These are phyloP conservation scores for Edaphochlamys debaryana DNA, from an alignment of 139 green algal species.

Conservation along the genomic window DNA sequence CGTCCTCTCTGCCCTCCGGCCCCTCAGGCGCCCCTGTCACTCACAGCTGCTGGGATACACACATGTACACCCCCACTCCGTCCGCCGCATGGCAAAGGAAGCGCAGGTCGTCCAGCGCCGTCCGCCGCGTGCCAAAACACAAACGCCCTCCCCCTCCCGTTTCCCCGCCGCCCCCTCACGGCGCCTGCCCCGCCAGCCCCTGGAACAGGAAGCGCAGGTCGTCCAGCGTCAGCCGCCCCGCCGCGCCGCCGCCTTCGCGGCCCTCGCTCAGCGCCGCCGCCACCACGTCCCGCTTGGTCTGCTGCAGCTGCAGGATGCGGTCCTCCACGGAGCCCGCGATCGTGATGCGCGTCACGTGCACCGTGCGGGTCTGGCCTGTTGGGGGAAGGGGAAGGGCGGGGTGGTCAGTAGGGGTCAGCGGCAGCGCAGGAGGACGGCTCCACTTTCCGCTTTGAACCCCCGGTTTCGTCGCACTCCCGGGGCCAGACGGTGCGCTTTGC, in stretches of 20 bases:
- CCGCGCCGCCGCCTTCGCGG: conserved; percentile 46
- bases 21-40: too few relatives aligned
- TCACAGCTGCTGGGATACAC: too few relatives aligned
- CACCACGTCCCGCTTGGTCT: conserved; percentile 70
- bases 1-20: too few relatives aligned
- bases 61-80: too few relatives aligned
- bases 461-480: too few relatives aligned
- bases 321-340: conserved; percentile 84
- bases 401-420: conserved; percentile 6
- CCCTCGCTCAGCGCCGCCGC: conserved; percentile 64
- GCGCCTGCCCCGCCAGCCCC: neutral
- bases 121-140: too few relatives aligned
- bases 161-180: neutral
- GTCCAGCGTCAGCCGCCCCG: conserved; percentile 61
- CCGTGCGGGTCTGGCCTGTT: conserved; percentile 63
- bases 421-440: too few relatives aligned
- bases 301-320: conserved; percentile 79
- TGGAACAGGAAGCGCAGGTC: conserved; percentile 71
- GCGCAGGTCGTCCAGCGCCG: conserved; percentile 68
- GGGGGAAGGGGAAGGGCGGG: neutral
- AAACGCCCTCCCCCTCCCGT: too few relatives aligned
- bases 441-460: too few relatives aligned
- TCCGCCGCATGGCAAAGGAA: conserved; percentile 72
- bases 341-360: conserved; percentile 85
- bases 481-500: too few relatives aligned